Conservation (phyloP, 495 filamentous ascomycete genomes). For the Podospora pseudocomata region DNA sequence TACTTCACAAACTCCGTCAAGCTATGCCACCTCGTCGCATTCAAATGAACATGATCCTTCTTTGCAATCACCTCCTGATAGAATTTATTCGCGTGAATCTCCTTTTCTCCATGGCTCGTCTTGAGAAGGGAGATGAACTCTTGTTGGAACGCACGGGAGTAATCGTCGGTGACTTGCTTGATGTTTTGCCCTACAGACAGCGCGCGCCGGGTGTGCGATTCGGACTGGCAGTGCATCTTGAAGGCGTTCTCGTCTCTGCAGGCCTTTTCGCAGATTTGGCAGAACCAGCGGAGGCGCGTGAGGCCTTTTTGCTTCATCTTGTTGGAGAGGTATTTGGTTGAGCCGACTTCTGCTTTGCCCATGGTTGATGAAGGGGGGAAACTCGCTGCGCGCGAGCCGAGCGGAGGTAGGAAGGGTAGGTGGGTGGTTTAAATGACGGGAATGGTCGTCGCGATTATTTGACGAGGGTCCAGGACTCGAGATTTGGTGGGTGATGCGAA, state of each 20-base stretch:
- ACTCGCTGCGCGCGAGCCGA: conserved; percentile 29
- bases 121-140: conserved; percentile 74
- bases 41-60: conserved; percentile 89
- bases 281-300: conserved; percentile 78
- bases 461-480: background rate
- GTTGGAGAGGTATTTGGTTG: conserved; percentile 80
- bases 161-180: conserved; percentile 69
- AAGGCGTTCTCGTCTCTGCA: conserved; percentile 70
- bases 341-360: conserved; percentile 88
- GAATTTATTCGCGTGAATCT: conserved; percentile 80
- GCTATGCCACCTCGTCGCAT: conserved; percentile 77
- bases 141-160: conserved; percentile 67
- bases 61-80: conserved; percentile 83
- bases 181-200: conserved; percentile 79
- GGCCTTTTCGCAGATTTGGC: conserved; percentile 62
- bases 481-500: background rate
- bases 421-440: background rate
- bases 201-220: conserved; percentile 82
- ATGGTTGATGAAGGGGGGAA: conserved; percentile 50
- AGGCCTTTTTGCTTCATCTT: conserved; percentile 87
- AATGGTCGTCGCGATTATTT: background rate
- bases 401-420: conserved; percentile 10
- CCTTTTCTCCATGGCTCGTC: conserved; percentile 82
- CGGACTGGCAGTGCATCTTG: conserved; percentile 76
- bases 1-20: conserved; percentile 86